A percentile compares a stretch with the other conserved stretches of the same genome.
phyloP scores from a whole-genome alignment of 1,284 basidiomycete genomes.

The Ceraceosorus guamensis region DNA sequence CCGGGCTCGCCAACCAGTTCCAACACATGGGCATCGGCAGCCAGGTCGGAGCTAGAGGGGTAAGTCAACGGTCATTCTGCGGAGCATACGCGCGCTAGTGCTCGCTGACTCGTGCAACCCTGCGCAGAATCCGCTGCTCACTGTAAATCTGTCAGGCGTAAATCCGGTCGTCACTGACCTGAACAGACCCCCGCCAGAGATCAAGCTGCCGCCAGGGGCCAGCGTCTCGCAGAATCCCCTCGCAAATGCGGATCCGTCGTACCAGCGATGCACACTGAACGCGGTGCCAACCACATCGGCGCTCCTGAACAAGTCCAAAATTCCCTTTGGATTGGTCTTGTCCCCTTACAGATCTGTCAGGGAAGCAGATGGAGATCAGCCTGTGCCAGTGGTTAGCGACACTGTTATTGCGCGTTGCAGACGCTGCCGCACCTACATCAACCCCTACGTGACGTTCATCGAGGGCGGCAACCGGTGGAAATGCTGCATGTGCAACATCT shows the following conservation, averaged over 20 bases:
- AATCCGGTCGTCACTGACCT: slow-evolving; percentile 73
- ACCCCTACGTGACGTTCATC: slow-evolving; percentile 96
- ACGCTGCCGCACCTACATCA: slow-evolving; percentile 95
- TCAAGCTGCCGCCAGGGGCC: slow-evolving; percentile 73
- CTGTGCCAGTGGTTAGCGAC: slow-evolving; percentile 81
- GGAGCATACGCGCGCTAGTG: background rate
- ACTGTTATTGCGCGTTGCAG: slow-evolving; percentile 95
- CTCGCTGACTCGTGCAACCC: background rate
- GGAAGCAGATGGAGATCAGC: slow-evolving; percentile 55
- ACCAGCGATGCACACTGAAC: slow-evolving; percentile 86
- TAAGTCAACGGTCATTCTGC: slow-evolving; percentile 9
- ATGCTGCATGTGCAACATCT: slow-evolving; percentile 98
- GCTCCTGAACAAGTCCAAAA: slow-evolving; percentile 82
- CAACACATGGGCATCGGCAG: slow-evolving; percentile 68
- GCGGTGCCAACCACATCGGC: slow-evolving; percentile 87
- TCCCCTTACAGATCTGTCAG: slow-evolving; percentile 81
- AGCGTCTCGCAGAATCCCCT: slow-evolving; percentile 71
- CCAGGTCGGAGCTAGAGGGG: slow-evolving; percentile 45
- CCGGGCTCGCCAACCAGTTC: slow-evolving; percentile 74
- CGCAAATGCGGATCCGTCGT: slow-evolving; percentile 80
- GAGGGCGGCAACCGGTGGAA: slow-evolving; percentile 98
- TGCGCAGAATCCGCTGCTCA: slow-evolving; percentile 26
- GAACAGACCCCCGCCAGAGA: slow-evolving; percentile 73
- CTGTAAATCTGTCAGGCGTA: slow-evolving; percentile 26
- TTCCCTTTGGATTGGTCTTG: slow-evolving; percentile 82